These are phyloP conservation scores for Arachis stenosperma DNA, from an alignment of 306 rosid species.

Conservation along the genomic window DNA sequence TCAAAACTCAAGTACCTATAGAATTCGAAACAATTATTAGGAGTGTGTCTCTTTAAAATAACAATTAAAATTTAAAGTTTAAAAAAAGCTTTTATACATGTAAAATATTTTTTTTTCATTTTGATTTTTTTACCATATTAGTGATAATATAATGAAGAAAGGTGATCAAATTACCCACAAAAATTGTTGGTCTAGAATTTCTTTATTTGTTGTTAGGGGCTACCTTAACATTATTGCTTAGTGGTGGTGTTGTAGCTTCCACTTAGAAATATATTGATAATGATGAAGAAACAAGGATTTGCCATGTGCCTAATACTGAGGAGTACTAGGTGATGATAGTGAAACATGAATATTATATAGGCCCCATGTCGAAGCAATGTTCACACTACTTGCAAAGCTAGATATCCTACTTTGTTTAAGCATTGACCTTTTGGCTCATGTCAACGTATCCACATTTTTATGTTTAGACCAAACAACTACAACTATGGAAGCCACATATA, in stretches of 20 bases:
- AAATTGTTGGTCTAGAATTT: no score
- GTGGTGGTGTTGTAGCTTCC: constrained; percentile 22
- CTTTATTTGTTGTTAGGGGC: not conserved
- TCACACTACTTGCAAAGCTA: constrained; percentile 4
- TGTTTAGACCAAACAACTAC: constrained; percentile 26
- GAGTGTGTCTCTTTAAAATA: no score
- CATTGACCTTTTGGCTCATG: not conserved
- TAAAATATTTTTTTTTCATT: not conserved
- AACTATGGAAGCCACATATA: constrained; percentile 12
- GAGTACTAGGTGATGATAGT: constrained; percentile 34
- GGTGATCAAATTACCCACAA: no score
- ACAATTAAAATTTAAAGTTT: no score
- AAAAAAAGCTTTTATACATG: no score
- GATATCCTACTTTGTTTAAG: constrained; percentile 16
- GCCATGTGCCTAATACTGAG: constrained; percentile 13
- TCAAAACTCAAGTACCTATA: no score
- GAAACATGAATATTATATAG: constrained; percentile 27
- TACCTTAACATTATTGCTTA: constrained; percentile 9
- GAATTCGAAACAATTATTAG: no score
- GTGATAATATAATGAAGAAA: no score
- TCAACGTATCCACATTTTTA: constrained; percentile 18
- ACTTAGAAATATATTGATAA: constrained; percentile 1
- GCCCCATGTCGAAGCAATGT: constrained; percentile 30
- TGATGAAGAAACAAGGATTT: not conserved
- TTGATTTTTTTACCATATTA: no score